Evolutionary conservation across 805 yeast genomes (phyloP).

Genomic region (Saccharomycodes ludwigii): DNA sequence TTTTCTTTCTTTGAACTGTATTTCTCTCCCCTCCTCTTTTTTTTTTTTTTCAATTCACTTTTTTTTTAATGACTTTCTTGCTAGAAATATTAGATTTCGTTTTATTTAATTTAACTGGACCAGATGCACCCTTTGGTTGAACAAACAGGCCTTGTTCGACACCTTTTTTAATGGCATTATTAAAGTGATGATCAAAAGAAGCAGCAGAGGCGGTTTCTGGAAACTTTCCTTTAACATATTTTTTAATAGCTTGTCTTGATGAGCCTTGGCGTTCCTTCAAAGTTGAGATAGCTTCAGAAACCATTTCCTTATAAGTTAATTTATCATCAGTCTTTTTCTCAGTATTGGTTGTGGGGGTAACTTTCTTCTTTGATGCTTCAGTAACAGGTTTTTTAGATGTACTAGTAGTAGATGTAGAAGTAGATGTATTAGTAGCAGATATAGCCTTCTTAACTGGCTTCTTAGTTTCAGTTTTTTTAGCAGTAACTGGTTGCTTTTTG

Average conservation of each 20-base stretch:
- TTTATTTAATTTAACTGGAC: constrained; percentile 54
- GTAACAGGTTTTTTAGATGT: constrained; percentile 5
- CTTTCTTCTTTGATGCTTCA: constrained; percentile 7
- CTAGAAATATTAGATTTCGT: too few species aligned
- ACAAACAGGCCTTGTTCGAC: constrained; percentile 62
- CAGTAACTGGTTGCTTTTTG: constrained; percentile 2
- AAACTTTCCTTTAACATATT: constrained; percentile 43
- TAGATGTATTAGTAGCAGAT: constrained; percentile 8
- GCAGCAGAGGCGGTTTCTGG: constrained; percentile 45
- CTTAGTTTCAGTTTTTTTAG: constrained; percentile 5
- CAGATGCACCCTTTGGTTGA: constrained; percentile 86
- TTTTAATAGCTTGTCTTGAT: constrained; percentile 76
- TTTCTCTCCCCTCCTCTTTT: too few species aligned
- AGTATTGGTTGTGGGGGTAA: constrained; percentile 10
- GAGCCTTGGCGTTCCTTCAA: constrained; percentile 76
- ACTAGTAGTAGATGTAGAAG: constrained; percentile 4
- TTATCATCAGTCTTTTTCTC: constrained; percentile 14
- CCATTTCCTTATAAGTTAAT: constrained; percentile 18
- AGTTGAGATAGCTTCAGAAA: constrained; percentile 47
- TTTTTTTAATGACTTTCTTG: constrained; percentile 25
- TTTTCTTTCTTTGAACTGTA: too few species aligned
- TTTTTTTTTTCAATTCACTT: too few species aligned
- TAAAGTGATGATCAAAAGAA: constrained; percentile 66
- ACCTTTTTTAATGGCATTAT: constrained; percentile 68
- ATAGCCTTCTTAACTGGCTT: constrained; percentile 5